Percentiles rank a stretch among this genome's conserved stretches.
phyloP scores from a whole-genome alignment of 345 rosid species.

The Lepidium didymum region DNA sequence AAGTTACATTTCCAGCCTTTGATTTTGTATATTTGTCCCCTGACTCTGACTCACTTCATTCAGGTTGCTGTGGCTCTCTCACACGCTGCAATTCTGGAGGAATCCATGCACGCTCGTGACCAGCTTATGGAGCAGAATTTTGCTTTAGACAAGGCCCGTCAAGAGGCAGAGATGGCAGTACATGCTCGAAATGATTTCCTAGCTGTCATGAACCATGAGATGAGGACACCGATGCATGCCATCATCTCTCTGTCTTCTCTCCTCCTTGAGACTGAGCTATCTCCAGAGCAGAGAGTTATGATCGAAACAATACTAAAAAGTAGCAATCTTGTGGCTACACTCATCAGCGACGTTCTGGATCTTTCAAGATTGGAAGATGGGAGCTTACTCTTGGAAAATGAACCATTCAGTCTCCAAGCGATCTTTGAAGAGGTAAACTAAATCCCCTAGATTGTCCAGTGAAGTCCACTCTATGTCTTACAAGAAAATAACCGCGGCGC shows the following conservation, averaged over 20 bases:
- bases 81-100: conserved; percentile 92
- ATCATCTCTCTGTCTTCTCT: conserved; percentile 83
- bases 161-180: conserved; percentile 82
- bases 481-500: background rate
- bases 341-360: conserved; percentile 85
- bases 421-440: conserved; percentile 61
- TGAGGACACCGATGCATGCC: conserved; percentile 95
- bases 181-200: conserved; percentile 94
- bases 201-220: conserved; percentile 96
- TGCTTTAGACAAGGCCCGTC: conserved; percentile 73
- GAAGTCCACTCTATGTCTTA: background rate
- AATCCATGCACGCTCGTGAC: conserved; percentile 82
- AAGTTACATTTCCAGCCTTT: background rate
- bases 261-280: conserved; percentile 71
- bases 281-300: conserved; percentile 81
- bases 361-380: conserved; percentile 93
- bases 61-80: conserved; percentile 98
- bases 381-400: conserved; percentile 61
- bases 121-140: conserved; percentile 81
- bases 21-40: background rate
- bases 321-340: conserved; percentile 79
- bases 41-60: background rate
- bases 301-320: conserved; percentile 84
- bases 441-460: background rate
- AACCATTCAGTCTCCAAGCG: conserved; percentile 56